A percentile compares a stretch with the other conserved stretches of the same genome.
Evolutionary conservation across 2,329 filamentous ascomycete genomes (phyloP).

Genomic region (Neonectria faginata): DNA sequence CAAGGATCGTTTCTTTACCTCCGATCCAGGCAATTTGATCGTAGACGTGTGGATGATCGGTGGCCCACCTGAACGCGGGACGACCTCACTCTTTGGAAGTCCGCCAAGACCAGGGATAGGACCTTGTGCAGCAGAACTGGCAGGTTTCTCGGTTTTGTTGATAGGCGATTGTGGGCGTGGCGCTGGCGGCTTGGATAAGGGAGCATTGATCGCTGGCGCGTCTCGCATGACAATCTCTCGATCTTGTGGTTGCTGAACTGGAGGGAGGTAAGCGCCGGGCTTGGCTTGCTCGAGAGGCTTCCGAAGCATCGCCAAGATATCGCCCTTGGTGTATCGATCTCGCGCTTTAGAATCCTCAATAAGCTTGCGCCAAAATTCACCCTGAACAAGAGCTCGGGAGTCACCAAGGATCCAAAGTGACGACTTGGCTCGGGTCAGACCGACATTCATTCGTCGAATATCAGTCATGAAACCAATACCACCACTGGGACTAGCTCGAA

Average conservation of each 20-base stretch:
- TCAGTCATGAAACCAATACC: constrained; percentile 99
- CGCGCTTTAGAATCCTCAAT: constrained; percentile 83
- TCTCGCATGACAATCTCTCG: constrained; percentile 38
- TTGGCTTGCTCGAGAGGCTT: constrained; percentile 56
- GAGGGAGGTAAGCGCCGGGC: constrained; percentile 38
- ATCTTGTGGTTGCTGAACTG: constrained; percentile 22
- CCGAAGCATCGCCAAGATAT: constrained; percentile 63
- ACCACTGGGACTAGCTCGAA: constrained; percentile 90
- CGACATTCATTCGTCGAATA: constrained; percentile 99
- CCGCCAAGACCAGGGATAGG: constrained; percentile 37
- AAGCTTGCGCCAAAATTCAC: constrained; percentile 89
- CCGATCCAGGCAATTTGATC: constrained; percentile 31
- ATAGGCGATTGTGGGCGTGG: constrained; percentile 34
- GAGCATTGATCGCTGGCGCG: constrained; percentile 21
- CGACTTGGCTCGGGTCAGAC: constrained; percentile 94
- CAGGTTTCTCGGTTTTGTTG: constrained; percentile 3
- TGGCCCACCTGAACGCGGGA: constrained; percentile 46
- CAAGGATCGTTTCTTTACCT: constrained; percentile 58
- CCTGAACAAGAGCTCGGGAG: constrained; percentile 84
- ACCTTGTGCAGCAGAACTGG: constrained; percentile 14
- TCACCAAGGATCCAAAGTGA: constrained; percentile 97
- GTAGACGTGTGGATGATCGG: constrained; percentile 57
- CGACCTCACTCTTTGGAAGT: constrained; percentile 26
- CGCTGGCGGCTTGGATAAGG: constrained; percentile 20
- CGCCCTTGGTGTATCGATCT: constrained; percentile 79